These are phyloP conservation scores for Tagetes patula DNA, from an alignment of 129 eudicot species.

Conservation along the genomic window DNA sequence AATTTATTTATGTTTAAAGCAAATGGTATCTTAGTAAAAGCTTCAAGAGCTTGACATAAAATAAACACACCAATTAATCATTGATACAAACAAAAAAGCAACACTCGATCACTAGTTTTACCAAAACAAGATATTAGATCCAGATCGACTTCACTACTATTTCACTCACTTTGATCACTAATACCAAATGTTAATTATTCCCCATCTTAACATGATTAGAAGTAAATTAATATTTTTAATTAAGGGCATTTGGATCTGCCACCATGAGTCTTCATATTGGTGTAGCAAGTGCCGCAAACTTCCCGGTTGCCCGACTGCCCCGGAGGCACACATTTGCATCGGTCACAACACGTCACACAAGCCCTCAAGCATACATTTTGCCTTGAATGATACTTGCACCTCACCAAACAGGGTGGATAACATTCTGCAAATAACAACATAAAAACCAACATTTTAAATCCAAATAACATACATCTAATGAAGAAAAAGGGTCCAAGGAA, in stretches of 20 bases:
- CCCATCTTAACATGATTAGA: no score
- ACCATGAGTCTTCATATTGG: conserved; percentile 74
- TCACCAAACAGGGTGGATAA: conserved; percentile 56
- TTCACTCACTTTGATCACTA: neutral
- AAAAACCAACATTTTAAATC: neutral
- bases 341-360: conserved; percentile 74
- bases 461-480: neutral
- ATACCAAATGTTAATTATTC: neutral
- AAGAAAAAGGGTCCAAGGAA: no score
- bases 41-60: neutral
- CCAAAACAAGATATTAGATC: neutral
- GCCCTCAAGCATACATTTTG: conserved; percentile 70
- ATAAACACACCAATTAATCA: neutral
- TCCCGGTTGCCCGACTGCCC: conserved; percentile 72
- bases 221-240: neutral
- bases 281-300: conserved; percentile 70
- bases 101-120: neutral
- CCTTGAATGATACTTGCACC: conserved; percentile 74
- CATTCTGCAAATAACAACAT: conserved; percentile 50
- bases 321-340: conserved; percentile 98
- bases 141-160: neutral
- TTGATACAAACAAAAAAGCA: neutral
- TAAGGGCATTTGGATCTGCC: conserved; percentile 82
- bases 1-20: no score
- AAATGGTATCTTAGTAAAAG: no score